Evolutionary conservation across 2,329 filamentous ascomycete species (phyloP).

Genomic region (Aspergillus tubingensis): DNA sequence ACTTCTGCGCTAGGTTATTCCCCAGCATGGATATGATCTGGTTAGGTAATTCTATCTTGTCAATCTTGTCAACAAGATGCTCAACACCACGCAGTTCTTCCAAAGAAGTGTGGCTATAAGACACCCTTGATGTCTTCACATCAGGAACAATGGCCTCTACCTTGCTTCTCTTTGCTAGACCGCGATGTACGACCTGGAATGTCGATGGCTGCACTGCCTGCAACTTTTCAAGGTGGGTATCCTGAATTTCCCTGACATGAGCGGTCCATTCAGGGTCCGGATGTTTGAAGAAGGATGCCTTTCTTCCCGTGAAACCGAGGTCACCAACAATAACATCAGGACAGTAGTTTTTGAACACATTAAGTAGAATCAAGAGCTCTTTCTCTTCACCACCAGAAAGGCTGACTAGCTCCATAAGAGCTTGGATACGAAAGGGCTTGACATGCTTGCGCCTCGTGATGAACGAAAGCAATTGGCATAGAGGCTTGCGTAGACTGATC

Average conservation of each 20-base stretch:
- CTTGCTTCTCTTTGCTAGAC: slow-evolving; percentile 53
- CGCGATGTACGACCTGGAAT: slow-evolving; percentile 65
- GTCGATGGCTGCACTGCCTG: slow-evolving; percentile 50
- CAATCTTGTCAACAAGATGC: slow-evolving; percentile 70
- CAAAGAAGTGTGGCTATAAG: slow-evolving; percentile 59
- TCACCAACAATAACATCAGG: slow-evolving; percentile 82
- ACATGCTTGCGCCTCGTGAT: slow-evolving; percentile 82
- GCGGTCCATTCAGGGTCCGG: slow-evolving; percentile 75
- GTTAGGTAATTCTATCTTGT: slow-evolving; percentile 77
- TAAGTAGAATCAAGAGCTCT: slow-evolving; percentile 70
- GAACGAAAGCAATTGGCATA: slow-evolving; percentile 77
- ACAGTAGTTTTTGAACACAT: slow-evolving; percentile 89
- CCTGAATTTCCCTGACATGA: slow-evolving; percentile 68
- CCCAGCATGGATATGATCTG: slow-evolving; percentile 76
- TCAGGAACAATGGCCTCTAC: slow-evolving; percentile 60
- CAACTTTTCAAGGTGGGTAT: slow-evolving; percentile 50
- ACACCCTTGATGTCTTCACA: slow-evolving; percentile 73
- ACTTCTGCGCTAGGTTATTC: slow-evolving; percentile 77
- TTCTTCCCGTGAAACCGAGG: slow-evolving; percentile 48
- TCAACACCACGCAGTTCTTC: slow-evolving; percentile 76
- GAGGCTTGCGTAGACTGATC: slow-evolving; percentile 66
- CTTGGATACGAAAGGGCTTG: slow-evolving; percentile 78
- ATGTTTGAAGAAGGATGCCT: slow-evolving; percentile 54
- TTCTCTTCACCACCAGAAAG: slow-evolving; percentile 67
- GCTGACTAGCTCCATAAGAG: slow-evolving; percentile 58